phyloP scores from a whole-genome alignment of 768 basidiomycete species.

The Rhizopogon sp. region DNA sequence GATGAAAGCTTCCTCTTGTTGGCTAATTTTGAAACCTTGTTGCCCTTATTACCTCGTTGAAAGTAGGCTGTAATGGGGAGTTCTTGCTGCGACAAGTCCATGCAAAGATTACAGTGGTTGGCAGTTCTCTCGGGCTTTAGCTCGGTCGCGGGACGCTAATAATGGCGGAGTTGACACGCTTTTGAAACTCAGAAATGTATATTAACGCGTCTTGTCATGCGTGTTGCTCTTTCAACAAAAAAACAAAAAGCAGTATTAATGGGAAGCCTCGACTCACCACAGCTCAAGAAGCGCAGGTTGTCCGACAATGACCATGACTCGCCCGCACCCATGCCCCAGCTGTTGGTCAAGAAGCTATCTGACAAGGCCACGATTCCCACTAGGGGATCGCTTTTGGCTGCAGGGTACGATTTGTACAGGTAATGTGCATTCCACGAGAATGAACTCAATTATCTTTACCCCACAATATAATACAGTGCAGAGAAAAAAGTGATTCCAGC shows the following conservation, averaged over 20 bases:
- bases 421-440: constrained; percentile 19
- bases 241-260: neutral
- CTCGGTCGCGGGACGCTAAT: neutral
- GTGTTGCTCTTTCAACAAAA: neutral
- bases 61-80: constrained; percentile 28
- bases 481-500: constrained; percentile 83
- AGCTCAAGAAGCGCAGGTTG: constrained; percentile 59
- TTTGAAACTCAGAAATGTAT: constrained; percentile 24
- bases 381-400: constrained; percentile 79
- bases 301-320: constrained; percentile 32
- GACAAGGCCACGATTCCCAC: constrained; percentile 81
- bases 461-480: constrained; percentile 47
- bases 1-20: constrained; percentile 4
- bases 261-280: constrained; percentile 26
- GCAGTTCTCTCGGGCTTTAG: neutral
- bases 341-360: constrained; percentile 83
- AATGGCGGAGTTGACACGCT: constrained; percentile 37
- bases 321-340: constrained; percentile 37
- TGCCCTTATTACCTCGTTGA: constrained; percentile 8
- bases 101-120: constrained; percentile 3
- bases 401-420: constrained; percentile 96
- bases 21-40: neutral
- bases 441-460: neutral
- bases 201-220: constrained; percentile 18
- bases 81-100: constrained; percentile 29